A percentile compares a stretch with the other conserved stretches of the same genome.
Conservation (phyloP, 257 asterid species). For the Datura wrightii region DNA sequence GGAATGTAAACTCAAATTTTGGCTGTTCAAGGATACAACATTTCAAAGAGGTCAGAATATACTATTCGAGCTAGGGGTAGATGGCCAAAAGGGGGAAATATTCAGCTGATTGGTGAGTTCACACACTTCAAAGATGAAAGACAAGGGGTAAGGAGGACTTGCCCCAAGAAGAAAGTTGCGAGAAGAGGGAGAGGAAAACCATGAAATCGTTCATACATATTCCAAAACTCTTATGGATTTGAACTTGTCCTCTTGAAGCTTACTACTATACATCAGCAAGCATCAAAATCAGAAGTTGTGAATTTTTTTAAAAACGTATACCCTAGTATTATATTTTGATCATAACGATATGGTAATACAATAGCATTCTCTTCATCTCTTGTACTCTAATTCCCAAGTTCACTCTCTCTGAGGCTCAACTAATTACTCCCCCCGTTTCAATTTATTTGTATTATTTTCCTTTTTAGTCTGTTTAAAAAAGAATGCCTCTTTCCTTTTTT, state of each 20-base stretch:
- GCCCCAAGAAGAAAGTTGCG: neutral
- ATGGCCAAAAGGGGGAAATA: neutral
- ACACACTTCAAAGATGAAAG: neutral
- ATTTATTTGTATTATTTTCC: no score
- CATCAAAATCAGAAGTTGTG: neutral
- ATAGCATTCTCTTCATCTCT: neutral
- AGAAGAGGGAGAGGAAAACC: neutral
- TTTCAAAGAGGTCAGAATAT: neutral
- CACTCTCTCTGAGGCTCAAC: neutral
- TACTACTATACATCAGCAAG: slow-evolving; percentile 12
- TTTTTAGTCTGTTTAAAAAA: no score
- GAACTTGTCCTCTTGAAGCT: neutral
- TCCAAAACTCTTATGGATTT: slow-evolving; percentile 1
- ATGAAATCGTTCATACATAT: neutral
- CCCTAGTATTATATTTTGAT: neutral
- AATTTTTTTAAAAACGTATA: neutral
- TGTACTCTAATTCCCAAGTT: neutral
- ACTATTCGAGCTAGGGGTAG: neutral
- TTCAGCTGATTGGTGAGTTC: neutral
- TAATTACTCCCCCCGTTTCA: neutral
- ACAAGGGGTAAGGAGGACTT: neutral
- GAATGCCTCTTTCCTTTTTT: no score
- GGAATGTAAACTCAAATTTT: neutral
- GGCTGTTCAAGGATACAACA: slow-evolving; percentile 8
- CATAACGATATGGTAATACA: neutral